A percentile compares a stretch with the other conserved stretches of the same genome.
Evolutionary conservation across 1,139 yeast species (phyloP).

Genomic region (Candida sp.): DNA sequence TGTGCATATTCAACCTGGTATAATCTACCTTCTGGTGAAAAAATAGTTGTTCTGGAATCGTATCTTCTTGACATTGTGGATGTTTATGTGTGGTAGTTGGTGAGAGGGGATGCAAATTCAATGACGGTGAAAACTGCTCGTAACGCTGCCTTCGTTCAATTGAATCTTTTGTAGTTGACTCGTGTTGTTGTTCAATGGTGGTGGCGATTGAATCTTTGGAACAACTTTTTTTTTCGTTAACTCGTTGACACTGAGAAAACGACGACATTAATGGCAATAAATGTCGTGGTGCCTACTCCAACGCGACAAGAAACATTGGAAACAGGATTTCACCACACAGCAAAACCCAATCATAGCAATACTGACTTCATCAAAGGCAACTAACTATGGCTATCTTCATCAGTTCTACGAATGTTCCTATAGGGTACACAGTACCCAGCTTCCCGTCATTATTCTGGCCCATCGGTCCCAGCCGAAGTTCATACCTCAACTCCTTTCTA

Average conservation of each 20-base stretch:
- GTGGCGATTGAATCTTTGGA: slow-evolving; percentile 1
- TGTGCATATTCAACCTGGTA: slow-evolving; percentile 97
- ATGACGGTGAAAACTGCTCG: too few species aligned
- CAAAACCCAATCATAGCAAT: too few species aligned
- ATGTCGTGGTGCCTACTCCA: not conserved
- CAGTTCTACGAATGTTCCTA: slow-evolving; percentile 58
- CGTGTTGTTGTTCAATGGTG: not conserved
- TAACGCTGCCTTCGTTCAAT: not conserved
- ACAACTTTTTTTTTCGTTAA: not conserved
- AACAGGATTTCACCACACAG: too few species aligned
- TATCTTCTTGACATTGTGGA: slow-evolving; percentile 51
- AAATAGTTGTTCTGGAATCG: slow-evolving; percentile 98
- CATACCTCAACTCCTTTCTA: slow-evolving; percentile 59
- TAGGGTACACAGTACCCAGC: slow-evolving; percentile 78
- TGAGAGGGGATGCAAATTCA: not conserved
- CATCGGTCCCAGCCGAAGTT: slow-evolving; percentile 39
- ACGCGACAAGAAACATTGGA: not conserved
- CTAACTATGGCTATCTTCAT: slow-evolving; percentile 27
- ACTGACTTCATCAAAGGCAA: too few species aligned
- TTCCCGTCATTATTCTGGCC: slow-evolving; percentile 91
- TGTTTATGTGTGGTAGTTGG: not conserved
- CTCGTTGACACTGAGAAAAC: not conserved
- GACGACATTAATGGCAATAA: not conserved
- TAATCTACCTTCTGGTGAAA: slow-evolving; percentile 98
- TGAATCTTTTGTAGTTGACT: not conserved